Evolutionary conservation across 129 eudicot species (phyloP), one percentile per base, ranked within the genome.

Genomic region (Scalesia atractyloides): DNA sequence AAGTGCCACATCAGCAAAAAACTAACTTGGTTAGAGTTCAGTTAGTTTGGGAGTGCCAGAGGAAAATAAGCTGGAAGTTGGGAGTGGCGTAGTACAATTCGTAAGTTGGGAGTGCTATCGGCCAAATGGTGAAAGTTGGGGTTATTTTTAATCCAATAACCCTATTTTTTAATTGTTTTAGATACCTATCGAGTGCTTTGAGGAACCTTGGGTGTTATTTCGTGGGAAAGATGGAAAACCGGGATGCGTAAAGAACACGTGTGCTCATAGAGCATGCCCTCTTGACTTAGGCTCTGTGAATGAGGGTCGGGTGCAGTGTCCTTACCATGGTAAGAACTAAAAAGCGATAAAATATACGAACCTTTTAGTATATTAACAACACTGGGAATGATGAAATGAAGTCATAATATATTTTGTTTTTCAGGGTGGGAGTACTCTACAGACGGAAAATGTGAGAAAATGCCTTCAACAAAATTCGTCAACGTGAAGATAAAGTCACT

Each of bases 181-280:
- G 95, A 64, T 85, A 20, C 97, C 96, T 7, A 78, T 91, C 14
- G 96, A 91, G 70, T 91, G 96, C 69, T 91, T 91, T 62, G 97
- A 91, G 73, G 83, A 91, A 81, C 93, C 96, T 30, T 91, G 97
- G 97, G 97, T 91, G 19, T 72, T 91, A 46, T 91, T 91, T 69
- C 96, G 96, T 30, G 97, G 97, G 56, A 91, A 88, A 73, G 93
- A 88, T 76, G 97, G 97, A 6, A 81, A 88, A 79, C 90, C 96
- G 0, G 97, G 96, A 66, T 91, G 97, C 73, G 86, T 91, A n/a
- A 84, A 73, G 80, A 88, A 91, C 82, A 91, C 97, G 0, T 91
- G 97, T 65, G 97, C 97, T 4, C 97, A 91, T 73, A 82, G 97
- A 81, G 96, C 97, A 41, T 91, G 97, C 79, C 97, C 97, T 43